Evolutionary conservation across 129 eudicot genomes (phyloP).

Genomic region (Helichrysum umbraculigerum): DNA sequence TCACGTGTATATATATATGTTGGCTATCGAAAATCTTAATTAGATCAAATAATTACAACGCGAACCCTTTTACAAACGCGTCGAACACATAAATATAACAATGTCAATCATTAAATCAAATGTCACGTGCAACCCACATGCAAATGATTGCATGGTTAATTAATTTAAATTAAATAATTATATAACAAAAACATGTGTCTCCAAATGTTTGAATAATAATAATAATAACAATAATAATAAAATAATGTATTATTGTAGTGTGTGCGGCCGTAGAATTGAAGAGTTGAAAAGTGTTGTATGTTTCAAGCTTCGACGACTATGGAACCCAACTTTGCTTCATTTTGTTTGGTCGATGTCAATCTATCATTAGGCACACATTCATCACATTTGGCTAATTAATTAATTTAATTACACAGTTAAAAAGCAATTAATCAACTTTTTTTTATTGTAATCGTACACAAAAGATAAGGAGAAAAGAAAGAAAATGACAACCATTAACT

Average conservation of each 20-base stretch:
- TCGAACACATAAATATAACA: too few species aligned
- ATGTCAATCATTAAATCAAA: too few species aligned
- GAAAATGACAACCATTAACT: background rate
- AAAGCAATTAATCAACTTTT: background rate
- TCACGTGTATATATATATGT: too few species aligned
- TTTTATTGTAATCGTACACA: background rate
- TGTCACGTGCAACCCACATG: too few species aligned
- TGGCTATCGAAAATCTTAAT: too few species aligned
- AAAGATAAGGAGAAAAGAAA: background rate
- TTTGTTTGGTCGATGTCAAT: slow-evolving; percentile 9
- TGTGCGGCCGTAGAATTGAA: background rate
- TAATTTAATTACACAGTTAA: background rate
- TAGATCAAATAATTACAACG: too few species aligned
- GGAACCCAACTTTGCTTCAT: slow-evolving; percentile 14
- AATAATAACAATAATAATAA: background rate
- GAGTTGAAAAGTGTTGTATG: slow-evolving; percentile 9
- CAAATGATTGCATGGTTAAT: background rate
- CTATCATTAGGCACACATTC: slow-evolving; percentile 7
- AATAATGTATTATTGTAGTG: background rate
- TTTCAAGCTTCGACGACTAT: background rate
- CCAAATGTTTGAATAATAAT: background rate
- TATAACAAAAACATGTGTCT: background rate
- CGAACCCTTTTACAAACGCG: too few species aligned
- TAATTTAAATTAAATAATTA: background rate
- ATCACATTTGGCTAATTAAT: background rate